Evolutionary conservation across 805 yeast genomes (phyloP).

Genomic region (Sugiyamaella lignohabitans): DNA sequence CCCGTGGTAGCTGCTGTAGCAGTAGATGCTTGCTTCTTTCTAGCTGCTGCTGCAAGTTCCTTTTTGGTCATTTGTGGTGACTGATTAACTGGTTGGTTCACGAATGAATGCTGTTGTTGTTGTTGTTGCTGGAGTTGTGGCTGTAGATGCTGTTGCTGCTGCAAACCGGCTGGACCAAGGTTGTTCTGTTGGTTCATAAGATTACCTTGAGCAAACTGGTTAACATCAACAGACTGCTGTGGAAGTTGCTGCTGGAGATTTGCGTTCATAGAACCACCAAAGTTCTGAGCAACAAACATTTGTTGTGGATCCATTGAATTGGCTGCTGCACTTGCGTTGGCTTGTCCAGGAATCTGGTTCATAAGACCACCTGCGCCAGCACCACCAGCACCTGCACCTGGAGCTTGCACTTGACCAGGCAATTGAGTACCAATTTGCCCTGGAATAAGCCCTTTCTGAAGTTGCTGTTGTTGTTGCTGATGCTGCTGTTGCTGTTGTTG

Average conservation of each 20-base stretch:
- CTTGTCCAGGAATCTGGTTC: not conserved
- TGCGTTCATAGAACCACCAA: not conserved
- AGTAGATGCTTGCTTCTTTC: constrained; percentile 17
- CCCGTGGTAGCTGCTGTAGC: not conserved
- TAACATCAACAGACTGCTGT: not conserved
- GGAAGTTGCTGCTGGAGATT: constrained; percentile 2
- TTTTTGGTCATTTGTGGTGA: too few species aligned
- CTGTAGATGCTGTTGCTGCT: constrained; percentile 6
- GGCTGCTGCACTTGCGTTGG: too few species aligned
- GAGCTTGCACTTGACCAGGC: not conserved
- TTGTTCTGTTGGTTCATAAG: not conserved
- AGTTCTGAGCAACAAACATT: not conserved
- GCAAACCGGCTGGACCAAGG: not conserved
- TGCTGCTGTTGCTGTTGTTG: not conserved
- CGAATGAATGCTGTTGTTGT: too few species aligned
- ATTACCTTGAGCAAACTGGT: not conserved
- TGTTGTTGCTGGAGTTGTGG: constrained; percentile 22
- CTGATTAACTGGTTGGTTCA: too few species aligned
- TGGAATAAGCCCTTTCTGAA: too few species aligned
- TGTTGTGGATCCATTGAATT: not conserved
- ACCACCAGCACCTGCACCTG: not conserved
- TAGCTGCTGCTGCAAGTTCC: constrained; percentile 19
- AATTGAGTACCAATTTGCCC: not conserved
- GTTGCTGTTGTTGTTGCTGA: constrained; percentile 13
- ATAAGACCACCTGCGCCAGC: too few species aligned